Conservation (phyloP, 2,329 filamentous ascomycete species). For the Calycina marina region DNA sequence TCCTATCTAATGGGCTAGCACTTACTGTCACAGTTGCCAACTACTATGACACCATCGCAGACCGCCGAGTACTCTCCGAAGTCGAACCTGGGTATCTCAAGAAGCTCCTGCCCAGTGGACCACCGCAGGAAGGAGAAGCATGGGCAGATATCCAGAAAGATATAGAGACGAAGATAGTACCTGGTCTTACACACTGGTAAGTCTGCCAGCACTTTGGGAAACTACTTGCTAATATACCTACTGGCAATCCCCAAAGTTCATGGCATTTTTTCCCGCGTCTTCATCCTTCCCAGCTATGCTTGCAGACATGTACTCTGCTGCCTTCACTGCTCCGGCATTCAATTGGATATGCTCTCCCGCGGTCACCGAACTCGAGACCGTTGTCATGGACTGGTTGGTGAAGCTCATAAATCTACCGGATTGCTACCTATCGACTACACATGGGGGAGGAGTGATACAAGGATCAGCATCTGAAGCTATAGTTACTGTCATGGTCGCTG, state of each 20-base stretch:
- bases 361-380: conserved; percentile 83
- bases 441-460: conserved; percentile 85
- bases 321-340: conserved; percentile 82
- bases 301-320: conserved; percentile 81
- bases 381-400: conserved; percentile 85
- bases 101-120: conserved; percentile 55
- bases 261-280: conserved; percentile 85
- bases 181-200: conserved; percentile 78
- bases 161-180: conserved; percentile 74
- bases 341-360: conserved; percentile 95
- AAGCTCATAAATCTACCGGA: conserved; percentile 58
- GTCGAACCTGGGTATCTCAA: conserved; percentile 78
- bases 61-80: conserved; percentile 58
- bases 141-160: conserved; percentile 74
- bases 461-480: conserved; percentile 81
- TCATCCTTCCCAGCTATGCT: conserved; percentile 75
- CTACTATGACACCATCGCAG: conserved; percentile 65
- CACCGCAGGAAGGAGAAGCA: conserved; percentile 51
- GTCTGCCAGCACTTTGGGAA: conserved; percentile 4
- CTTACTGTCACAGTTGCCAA: conserved; percentile 71
- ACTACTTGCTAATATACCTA: conserved; percentile 2
- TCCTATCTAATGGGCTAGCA: background rate
- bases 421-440: conserved; percentile 57
- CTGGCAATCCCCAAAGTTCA: conserved; percentile 79
- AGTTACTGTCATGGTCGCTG: conserved; percentile 74